Conservation (phyloP, 2,329 filamentous ascomycete species). For the Basipetospora chlamydospora region DNA sequence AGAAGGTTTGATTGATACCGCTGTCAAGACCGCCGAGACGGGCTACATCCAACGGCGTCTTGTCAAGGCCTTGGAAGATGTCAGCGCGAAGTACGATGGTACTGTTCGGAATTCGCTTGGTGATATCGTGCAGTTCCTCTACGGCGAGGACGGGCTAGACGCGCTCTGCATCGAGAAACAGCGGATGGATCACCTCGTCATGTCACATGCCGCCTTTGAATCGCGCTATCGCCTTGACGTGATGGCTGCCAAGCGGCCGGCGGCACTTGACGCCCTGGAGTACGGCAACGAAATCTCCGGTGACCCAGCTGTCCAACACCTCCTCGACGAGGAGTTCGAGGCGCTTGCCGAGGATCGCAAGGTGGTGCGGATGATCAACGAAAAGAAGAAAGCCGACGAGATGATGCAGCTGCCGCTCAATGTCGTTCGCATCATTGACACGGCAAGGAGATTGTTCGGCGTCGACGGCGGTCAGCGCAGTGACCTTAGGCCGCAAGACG, state of each 20-base stretch:
- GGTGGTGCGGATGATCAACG: slow-evolving; percentile 56
- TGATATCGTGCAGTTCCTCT: slow-evolving; percentile 93
- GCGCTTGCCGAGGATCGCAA: slow-evolving; percentile 59
- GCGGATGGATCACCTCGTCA: slow-evolving; percentile 70
- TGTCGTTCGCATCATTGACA: slow-evolving; percentile 77
- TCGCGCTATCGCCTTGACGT: slow-evolving; percentile 75
- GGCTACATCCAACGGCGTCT: slow-evolving; percentile 98
- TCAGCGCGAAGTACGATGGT: slow-evolving; percentile 94
- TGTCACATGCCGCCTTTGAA: slow-evolving; percentile 64
- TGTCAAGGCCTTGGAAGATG: slow-evolving; percentile 94
- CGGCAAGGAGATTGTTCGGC: slow-evolving; percentile 78
- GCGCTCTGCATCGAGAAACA: slow-evolving; percentile 90
- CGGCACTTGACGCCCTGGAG: slow-evolving; percentile 45
- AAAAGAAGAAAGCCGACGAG: slow-evolving; percentile 59
- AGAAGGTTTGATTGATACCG: slow-evolving; percentile 98
- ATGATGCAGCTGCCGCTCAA: slow-evolving; percentile 88
- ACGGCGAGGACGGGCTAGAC: slow-evolving; percentile 93
- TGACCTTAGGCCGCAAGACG: slow-evolving; percentile 77
- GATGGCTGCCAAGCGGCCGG: slow-evolving; percentile 47
- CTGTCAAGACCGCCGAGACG: slow-evolving; percentile 97
- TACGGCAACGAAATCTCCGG: slow-evolving; percentile 76
- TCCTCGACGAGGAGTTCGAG: slow-evolving; percentile 82
- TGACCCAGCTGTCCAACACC: slow-evolving; percentile 72
- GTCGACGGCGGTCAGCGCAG: slow-evolving; percentile 76
- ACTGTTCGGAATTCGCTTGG: slow-evolving; percentile 94